Evolutionary conservation across 1,139 yeast genomes (phyloP).

Genomic region (Geotrichum histeridarum): DNA sequence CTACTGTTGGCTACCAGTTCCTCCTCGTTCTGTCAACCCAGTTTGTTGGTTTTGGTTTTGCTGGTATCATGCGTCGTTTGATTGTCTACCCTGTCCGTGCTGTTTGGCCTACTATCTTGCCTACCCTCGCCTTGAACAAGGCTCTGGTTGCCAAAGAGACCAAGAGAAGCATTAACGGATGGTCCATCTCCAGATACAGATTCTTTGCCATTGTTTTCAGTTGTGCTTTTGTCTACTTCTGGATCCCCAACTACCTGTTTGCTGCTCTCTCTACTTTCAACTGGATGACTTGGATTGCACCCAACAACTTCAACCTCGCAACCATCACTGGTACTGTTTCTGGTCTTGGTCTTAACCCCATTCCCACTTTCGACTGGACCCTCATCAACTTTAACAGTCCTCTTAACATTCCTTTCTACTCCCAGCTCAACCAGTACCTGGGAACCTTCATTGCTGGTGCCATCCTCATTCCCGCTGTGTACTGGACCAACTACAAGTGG

Average conservation of each 20-base stretch:
- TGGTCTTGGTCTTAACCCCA: conserved; percentile 57
- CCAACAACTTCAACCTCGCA: conserved; percentile 50
- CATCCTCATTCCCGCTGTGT: conserved; percentile 43
- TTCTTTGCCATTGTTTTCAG: conserved; percentile 42
- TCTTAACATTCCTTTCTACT: conserved; percentile 46
- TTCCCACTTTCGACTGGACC: conserved; percentile 46
- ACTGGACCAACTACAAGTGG: conserved; percentile 49
- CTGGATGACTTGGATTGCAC: conserved; percentile 61
- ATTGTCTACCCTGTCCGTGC: conserved; percentile 48
- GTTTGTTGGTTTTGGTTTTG: conserved; percentile 51
- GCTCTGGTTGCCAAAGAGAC: conserved; percentile 21
- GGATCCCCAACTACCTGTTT: conserved; percentile 54
- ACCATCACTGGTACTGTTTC: conserved; percentile 46
- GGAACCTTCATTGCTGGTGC: conserved; percentile 45
- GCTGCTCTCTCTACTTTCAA: conserved; percentile 49
- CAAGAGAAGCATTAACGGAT: conserved; percentile 38
- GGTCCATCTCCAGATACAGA: conserved; percentile 45
- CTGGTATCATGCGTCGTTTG: conserved; percentile 50
- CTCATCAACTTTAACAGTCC: conserved; percentile 39
- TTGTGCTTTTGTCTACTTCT: conserved; percentile 48
- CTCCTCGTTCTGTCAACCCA: conserved; percentile 45
- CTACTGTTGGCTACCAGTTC: conserved; percentile 43
- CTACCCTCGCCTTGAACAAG: conserved; percentile 28
- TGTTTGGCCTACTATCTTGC: conserved; percentile 50
- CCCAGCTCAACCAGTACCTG: conserved; percentile 41